phyloP scores from a whole-genome alignment of 2,329 filamentous ascomycete genomes.

The Hypoxylon sp. region DNA sequence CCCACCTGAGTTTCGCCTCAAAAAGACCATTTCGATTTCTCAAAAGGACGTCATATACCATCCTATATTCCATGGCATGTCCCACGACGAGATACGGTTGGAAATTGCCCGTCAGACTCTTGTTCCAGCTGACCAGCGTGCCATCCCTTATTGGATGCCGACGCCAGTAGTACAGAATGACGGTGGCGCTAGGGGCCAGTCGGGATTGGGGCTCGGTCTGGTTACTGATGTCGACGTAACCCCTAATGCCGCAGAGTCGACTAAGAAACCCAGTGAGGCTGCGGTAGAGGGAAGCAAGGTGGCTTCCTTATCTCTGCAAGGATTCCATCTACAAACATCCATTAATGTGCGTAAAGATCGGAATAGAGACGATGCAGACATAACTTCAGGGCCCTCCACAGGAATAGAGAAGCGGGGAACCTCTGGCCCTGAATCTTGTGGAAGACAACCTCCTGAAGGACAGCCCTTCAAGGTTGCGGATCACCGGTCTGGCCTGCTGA shows the following conservation, averaged over 20 bases:
- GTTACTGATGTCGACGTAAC: background rate
- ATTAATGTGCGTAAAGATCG: background rate
- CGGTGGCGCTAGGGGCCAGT: background rate
- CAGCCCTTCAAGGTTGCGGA: background rate
- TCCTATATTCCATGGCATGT: constrained; percentile 21
- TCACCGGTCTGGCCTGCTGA: background rate
- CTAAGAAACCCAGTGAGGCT: background rate
- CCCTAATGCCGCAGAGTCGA: no score
- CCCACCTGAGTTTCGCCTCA: constrained; percentile 21
- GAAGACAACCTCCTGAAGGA: background rate
- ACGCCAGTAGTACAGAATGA: background rate
- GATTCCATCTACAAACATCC: background rate
- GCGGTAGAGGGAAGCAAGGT: background rate
- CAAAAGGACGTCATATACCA: constrained; percentile 25
- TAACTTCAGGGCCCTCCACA: background rate
- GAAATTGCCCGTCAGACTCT: constrained; percentile 28
- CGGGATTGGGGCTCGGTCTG: background rate
- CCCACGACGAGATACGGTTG: constrained; percentile 24
- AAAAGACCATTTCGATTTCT: constrained; percentile 14
- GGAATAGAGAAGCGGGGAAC: background rate
- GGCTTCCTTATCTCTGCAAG: background rate
- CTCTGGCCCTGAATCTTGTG: background rate
- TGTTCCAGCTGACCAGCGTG: constrained; percentile 4
- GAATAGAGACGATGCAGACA: background rate
- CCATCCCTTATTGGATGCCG: background rate